These are phyloP conservation scores for Rhizopus microsporus DNA, from an alignment of 371 early-diverging fungal genomes.

Conservation along the genomic window DNA sequence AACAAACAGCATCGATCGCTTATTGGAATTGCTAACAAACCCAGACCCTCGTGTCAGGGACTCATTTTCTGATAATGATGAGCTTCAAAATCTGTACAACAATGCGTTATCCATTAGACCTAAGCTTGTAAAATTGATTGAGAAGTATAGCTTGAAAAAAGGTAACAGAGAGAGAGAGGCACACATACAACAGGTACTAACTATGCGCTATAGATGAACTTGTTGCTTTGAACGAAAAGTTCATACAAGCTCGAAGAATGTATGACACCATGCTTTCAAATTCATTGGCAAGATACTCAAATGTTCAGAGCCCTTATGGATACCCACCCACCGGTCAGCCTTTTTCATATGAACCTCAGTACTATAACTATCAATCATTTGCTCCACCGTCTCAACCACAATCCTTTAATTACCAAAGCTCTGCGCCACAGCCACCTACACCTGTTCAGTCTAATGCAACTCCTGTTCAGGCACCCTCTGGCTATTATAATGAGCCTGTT, in stretches of 20 bases:
- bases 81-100: constrained; percentile 77
- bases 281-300: constrained; percentile 50
- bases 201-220: constrained; percentile 42
- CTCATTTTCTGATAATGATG: constrained; percentile 86
- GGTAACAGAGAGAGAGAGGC: constrained; percentile 42
- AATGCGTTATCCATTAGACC: constrained; percentile 74
- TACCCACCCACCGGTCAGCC: constrained; percentile 18
- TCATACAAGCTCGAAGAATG: constrained; percentile 53
- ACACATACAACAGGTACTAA: background rate
- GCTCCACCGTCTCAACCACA: constrained; percentile 9
- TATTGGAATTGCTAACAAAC: constrained; percentile 72
- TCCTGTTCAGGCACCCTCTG: background rate
- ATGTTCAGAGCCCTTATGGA: constrained; percentile 13
- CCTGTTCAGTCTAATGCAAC: constrained; percentile 7
- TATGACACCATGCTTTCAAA: constrained; percentile 53
- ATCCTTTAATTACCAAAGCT: constrained; percentile 15
- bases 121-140: constrained; percentile 77
- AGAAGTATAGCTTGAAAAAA: constrained; percentile 76
- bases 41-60: constrained; percentile 77
- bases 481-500: background rate
- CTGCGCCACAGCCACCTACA: constrained; percentile 20
- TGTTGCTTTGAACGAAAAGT: constrained; percentile 56
- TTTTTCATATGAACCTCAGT: constrained; percentile 6
- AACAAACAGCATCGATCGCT: constrained; percentile 74
- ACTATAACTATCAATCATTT: constrained; percentile 19